These are phyloP conservation scores for Pyrenochaeta sp. DNA, from an alignment of 2,329 filamentous ascomycete genomes.

Conservation along the genomic window DNA sequence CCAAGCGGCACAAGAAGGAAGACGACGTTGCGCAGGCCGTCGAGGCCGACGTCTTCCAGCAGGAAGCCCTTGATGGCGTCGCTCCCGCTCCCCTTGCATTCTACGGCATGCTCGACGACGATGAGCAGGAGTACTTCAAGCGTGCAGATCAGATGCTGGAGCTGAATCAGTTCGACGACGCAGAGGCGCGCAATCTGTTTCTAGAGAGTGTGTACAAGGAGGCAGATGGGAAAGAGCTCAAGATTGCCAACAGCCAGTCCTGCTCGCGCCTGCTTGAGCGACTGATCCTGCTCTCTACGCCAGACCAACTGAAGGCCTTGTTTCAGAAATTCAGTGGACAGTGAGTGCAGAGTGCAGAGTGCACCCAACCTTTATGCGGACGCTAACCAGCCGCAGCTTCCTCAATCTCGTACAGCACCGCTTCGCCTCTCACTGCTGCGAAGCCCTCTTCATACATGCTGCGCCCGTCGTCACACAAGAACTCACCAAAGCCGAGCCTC, in stretches of 20 bases:
- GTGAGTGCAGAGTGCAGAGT: conserved; percentile 49
- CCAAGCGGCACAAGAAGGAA: conserved; percentile 47
- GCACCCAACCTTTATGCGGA: background rate
- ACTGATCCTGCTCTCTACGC: conserved; percentile 81
- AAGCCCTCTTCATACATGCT: conserved; percentile 86
- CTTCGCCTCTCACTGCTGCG: conserved; percentile 97
- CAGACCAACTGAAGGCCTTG: conserved; percentile 82
- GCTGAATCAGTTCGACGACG: conserved; percentile 81
- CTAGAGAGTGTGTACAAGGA: conserved; percentile 86
- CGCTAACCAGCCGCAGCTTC: conserved; percentile 62
- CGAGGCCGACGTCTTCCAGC: conserved; percentile 22
- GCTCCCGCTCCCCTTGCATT: conserved; percentile 70
- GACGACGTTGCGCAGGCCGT: conserved; percentile 20
- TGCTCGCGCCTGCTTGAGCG: conserved; percentile 94
- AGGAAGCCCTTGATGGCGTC: conserved; percentile 35
- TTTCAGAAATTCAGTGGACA: conserved; percentile 87
- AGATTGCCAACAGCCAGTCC: conserved; percentile 93
- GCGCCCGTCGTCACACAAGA: conserved; percentile 82
- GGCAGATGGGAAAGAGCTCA: conserved; percentile 90
- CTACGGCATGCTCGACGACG: conserved; percentile 89
- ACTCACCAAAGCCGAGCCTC: conserved; percentile 60
- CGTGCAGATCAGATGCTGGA: conserved; percentile 89
- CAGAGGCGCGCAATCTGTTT: conserved; percentile 66
- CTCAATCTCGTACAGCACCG: conserved; percentile 90
- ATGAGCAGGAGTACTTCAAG: conserved; percentile 96